Percentiles rank a stretch among this genome's conserved stretches.
These are phyloP conservation scores for Sporopachydermia lactativora DNA, from an alignment of 805 yeast genomes.

Conservation along the genomic window DNA sequence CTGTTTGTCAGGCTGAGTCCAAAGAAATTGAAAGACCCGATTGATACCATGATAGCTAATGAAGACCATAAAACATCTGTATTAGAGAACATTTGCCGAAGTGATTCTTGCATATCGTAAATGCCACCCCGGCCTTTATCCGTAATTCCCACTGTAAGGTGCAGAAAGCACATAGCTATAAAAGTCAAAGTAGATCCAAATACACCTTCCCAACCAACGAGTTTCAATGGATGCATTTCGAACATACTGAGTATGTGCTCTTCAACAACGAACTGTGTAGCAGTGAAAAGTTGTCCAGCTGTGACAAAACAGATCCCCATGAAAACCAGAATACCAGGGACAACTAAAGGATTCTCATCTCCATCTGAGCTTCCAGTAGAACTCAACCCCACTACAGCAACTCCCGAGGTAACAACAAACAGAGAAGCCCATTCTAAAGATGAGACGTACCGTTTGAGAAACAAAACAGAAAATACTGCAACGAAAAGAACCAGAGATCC, in stretches of 20 bases:
- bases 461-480: slow-evolving; percentile 52
- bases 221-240: slow-evolving; percentile 42
- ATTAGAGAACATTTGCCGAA: slow-evolving; percentile 28
- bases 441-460: slow-evolving; percentile 40
- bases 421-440: slow-evolving; percentile 57
- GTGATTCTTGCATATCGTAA: slow-evolving; percentile 40
- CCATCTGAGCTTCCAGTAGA: slow-evolving; percentile 28
- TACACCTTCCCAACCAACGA: slow-evolving; percentile 65
- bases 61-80: slow-evolving; percentile 34
- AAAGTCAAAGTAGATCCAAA: slow-evolving; percentile 41
- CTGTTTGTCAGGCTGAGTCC: slow-evolving; percentile 56
- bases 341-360: slow-evolving; percentile 5
- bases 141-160: slow-evolving; percentile 26
- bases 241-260: slow-evolving; percentile 46
- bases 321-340: slow-evolving; percentile 17
- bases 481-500: slow-evolving; percentile 68
- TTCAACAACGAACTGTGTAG: slow-evolving; percentile 66
- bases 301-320: slow-evolving; percentile 47
- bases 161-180: slow-evolving; percentile 29
- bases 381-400: slow-evolving; percentile 58
- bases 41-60: slow-evolving; percentile 53
- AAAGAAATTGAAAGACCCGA: slow-evolving; percentile 56
- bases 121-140: slow-evolving; percentile 30
- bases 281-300: slow-evolving; percentile 52
- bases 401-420: slow-evolving; percentile 51